phyloP scores from a whole-genome alignment of 1,284 basidiomycete genomes.

The Cerrena zonata region DNA sequence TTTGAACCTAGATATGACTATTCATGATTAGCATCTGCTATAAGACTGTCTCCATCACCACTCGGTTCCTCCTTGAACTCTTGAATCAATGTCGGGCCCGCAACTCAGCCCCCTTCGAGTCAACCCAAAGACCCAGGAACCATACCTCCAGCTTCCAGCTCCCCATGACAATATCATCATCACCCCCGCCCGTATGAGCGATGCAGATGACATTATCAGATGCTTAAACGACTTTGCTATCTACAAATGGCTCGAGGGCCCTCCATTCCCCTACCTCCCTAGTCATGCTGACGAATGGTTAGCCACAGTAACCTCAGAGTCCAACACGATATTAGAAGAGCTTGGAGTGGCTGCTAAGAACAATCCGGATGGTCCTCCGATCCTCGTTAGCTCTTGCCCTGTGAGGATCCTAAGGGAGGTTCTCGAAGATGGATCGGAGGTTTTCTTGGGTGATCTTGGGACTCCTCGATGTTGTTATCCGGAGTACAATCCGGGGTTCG shows the following conservation, averaged over 20 bases:
- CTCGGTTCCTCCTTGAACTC: no score
- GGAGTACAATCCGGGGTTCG: slow-evolving; percentile 28
- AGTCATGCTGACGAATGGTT: slow-evolving; percentile 37
- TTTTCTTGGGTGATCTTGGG: slow-evolving; percentile 41
- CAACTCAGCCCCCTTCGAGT: slow-evolving; percentile 19
- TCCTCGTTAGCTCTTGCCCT: slow-evolving; percentile 35
- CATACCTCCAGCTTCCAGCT: slow-evolving; percentile 27
- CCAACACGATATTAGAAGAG: slow-evolving; percentile 33
- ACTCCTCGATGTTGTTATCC: slow-evolving; percentile 32
- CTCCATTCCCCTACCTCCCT: slow-evolving; percentile 48
- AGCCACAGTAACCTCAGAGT: slow-evolving; percentile 15
- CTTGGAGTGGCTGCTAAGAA: slow-evolving; percentile 24
- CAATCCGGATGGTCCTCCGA: slow-evolving; percentile 23
- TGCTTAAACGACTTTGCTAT: slow-evolving; percentile 49
- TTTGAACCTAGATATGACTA: no score
- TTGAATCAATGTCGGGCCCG: background rate
- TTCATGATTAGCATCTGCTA: no score
- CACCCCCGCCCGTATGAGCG: slow-evolving; percentile 48
- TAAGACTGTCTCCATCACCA: no score
- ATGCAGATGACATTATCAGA: slow-evolving; percentile 31
- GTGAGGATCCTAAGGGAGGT: slow-evolving; percentile 43
- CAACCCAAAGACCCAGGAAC: slow-evolving; percentile 15
- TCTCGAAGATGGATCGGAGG: slow-evolving; percentile 41
- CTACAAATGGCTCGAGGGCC: slow-evolving; percentile 37
- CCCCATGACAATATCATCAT: slow-evolving; percentile 51